Evolutionary conservation across 2,329 filamentous ascomycete species (phyloP), one percentile per base, ranked within the genome.

Genomic region (Colletotrichum musicola): DNA sequence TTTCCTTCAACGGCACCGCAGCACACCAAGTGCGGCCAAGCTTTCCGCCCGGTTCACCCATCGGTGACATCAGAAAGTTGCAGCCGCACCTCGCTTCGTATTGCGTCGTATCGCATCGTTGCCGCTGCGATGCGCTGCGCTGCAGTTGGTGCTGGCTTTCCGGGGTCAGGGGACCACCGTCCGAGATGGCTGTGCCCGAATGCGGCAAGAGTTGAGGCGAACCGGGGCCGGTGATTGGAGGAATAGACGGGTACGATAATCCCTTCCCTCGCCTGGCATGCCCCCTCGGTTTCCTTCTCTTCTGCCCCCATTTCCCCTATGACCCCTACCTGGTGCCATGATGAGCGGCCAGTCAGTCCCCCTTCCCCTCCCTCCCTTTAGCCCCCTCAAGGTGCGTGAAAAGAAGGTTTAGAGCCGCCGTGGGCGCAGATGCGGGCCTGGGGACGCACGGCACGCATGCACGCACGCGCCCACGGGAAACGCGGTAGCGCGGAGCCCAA

Each of bases 101-200:
- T 30, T 38, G 30, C n/a, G 18, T 18, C 25, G 14, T 30, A 25
- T 14, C 53, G 38, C 25, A 56, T 25, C 30, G 12, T 42, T 40
- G 18, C 35, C 35, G 16, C 22, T 50, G n/a, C 30, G 30, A 35
- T 35, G 9, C 30, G 30, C 30, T 10, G 30, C 30, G 30, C 30
- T 35, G 30, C 30, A 35, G 30, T 35, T 35, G 30, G 30, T 10
- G 30, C 30, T 35, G 30, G 7, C 30, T 9, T 10, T 35, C 30
- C 10, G 30, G 30, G 30, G 30, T 35, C 30, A 68, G 94, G 94
- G 73, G 94, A 90, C 95, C 74, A 88, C 90, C 79, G 95, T 94
- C 74, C 97, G 95, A 95, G 30, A 35, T 35, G 30, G 30, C 7
- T 35, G 30, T 35, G 30, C 71, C 58, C 35, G 20, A 61, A 61